A percentile compares a stretch with the other conserved stretches of the same genome.
Conservation (phyloP, 768 basidiomycete genomes). For the Asterophora parasitica region DNA sequence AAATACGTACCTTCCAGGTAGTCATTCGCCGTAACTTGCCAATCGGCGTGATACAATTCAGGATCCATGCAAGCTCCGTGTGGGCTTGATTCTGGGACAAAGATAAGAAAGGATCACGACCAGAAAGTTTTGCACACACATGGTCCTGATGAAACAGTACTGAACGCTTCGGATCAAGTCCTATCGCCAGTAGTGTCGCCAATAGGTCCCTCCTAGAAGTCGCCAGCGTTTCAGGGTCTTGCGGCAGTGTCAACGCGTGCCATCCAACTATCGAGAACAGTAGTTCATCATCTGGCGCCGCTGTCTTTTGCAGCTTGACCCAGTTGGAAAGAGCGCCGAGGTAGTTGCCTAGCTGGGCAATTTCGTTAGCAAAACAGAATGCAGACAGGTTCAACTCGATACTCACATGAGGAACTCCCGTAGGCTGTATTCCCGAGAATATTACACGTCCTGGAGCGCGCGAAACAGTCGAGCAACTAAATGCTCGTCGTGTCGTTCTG, state of each 20-base stretch:
- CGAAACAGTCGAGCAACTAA: constrained; percentile 9
- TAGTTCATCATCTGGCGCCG: constrained; percentile 54
- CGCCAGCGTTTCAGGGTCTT: constrained; percentile 63
- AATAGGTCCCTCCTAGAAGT: constrained; percentile 70
- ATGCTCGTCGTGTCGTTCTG: constrained; percentile 17
- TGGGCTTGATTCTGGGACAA: constrained; percentile 69
- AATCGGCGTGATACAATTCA: constrained; percentile 80
- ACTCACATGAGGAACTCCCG: constrained; percentile 83
- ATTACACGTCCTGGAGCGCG: constrained; percentile 36
- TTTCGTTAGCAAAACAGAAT: constrained; percentile 9
- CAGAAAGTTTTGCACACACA: constrained; percentile 39
- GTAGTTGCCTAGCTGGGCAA: constrained; percentile 83
- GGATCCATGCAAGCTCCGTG: constrained; percentile 84
- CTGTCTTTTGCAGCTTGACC: constrained; percentile 71
- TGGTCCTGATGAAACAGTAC: constrained; percentile 87
- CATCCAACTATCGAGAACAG: constrained; percentile 89
- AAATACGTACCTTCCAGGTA: constrained; percentile 81
- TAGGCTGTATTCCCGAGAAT: constrained; percentile 93
- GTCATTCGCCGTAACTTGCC: constrained; percentile 89
- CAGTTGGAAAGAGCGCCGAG: constrained; percentile 88
- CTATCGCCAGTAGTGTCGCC: constrained; percentile 79
- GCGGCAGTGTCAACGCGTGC: constrained; percentile 91
- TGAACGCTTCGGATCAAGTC: constrained; percentile 71
- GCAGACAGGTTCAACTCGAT: background rate
- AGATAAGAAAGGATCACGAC: background rate